Evolutionary conservation across 371 early-diverging fungal genomes (phyloP), one percentile per base, ranked within the genome.

Genomic region (Syncephalis plumigaleata): DNA sequence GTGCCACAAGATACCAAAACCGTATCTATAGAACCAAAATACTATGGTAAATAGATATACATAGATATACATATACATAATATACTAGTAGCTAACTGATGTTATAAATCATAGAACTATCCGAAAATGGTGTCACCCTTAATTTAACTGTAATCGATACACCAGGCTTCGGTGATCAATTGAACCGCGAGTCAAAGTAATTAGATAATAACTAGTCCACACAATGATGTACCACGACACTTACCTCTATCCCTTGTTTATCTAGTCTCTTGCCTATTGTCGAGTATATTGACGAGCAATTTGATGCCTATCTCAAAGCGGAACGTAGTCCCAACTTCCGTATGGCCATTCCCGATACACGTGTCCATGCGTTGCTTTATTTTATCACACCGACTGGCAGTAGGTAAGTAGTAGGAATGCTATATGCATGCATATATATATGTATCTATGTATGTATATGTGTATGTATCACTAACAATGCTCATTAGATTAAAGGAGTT

Each of bases 291-390:
- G 91, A 94, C 61, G 53, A 69, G 40, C 92, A 93, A 63, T 92
- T 77, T 57, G 87, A 91, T 57, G 80, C 76, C 18, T 87, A 87
- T 49, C 68, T 87, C 56, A 76, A 79, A n/a, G 88, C 93, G 54
- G 96, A 91, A 64, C 75, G 86, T 43, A 83, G 85, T 64, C 69
- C 84, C 25, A 81, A 79, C 59, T 83, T 84, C 65, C 83, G 84
- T 54, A 49, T 49, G 21, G 56, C 59, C 4, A 63, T 67, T 39
- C 56, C 61, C 13, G 94, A 94, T 63, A 84, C 88, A 56, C 84
- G 92, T 42, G 81, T 98, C 25, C 98, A 99, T 64, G 87, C 84
- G 1, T 74, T 93, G 31, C 65, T 99, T 20, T 95, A 94, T 66
- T 95, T 93, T 58, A 81, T 95, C 49, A 66, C 81, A 11, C 96